Base-by-base conservation (phyloP, 352 stramenopile species). In the Phytophthora crassamura region DNA sequence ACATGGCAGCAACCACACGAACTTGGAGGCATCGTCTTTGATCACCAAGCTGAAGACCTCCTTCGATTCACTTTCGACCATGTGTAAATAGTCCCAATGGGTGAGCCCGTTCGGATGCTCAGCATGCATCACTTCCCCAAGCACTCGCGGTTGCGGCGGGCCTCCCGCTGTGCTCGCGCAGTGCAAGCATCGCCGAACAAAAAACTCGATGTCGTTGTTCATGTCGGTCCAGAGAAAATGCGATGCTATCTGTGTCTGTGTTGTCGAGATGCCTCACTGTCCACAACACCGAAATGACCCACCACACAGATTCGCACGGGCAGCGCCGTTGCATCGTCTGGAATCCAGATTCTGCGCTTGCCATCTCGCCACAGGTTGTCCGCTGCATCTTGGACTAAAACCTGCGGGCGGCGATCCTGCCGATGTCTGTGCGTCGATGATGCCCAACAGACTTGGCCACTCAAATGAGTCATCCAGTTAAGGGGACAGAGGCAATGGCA, bases 21-120 rank as follows among this genome's bases (percentile, higher is more conserved):
- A 78, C 2, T 64, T 59, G 1, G 39, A 53, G 48, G 72, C 66
- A 20, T 74, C 73, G 16, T 81, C 68, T 40, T 77, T 75, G 4
- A 77, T 14, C 1, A 80, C 64, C 0, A 77, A 28, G n/a, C n/a
- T n/a, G n/a, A n/a, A n/a, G n/a, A n/a, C n/a, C n/a, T n/a, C n/a
- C n/a, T 41, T 16, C 43, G 35, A 46, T 5, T 52, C 22, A 11
- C 11, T 25, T 14, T 40, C 38, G 9, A 30, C 56, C 56, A 45
- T 45, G 30, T 20, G 56, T 4, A 64, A 28, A 46, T 25, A 56
- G 30, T 64, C 40, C 34, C 28, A 64, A 38, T 64, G 42, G 4
- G 56, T 42, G 2, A 54, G 9, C 5, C 56, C 30, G 15, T 64
- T 64, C 3, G 32, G 56, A 11, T 35, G 12, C 5, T 47, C 39